A percentile compares a stretch with the other conserved stretches of the same genome.
These are phyloP conservation scores for Coemansia sp. DNA, from an alignment of 192 early-diverging fungal genomes.

Conservation along the genomic window DNA sequence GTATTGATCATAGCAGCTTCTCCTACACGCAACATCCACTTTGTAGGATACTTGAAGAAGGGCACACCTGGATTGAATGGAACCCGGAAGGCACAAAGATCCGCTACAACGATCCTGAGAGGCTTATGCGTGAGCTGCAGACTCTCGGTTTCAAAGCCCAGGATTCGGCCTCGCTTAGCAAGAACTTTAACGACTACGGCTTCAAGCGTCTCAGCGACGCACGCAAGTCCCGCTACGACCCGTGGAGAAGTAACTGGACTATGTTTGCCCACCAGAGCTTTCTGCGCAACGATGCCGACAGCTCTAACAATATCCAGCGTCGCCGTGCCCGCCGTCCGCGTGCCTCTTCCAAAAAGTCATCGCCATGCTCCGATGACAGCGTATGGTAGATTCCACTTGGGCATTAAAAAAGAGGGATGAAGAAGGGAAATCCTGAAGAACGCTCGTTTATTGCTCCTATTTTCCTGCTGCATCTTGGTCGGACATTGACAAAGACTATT, in stretches of 20 bases:
- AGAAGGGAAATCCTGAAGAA: too few relatives aligned
- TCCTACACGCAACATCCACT: background rate
- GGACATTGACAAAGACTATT: background rate
- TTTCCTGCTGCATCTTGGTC: background rate
- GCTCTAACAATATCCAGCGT: conserved; percentile 34
- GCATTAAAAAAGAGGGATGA: conserved; percentile 5
- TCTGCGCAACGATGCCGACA: conserved; percentile 22
- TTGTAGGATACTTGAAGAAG: conserved; percentile 35
- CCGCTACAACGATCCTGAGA: conserved; percentile 50
- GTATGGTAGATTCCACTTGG: conserved; percentile 19
- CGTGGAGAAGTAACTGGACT: conserved; percentile 38
- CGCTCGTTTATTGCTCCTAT: too few relatives aligned
- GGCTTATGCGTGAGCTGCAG: conserved; percentile 53
- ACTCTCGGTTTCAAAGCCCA: conserved; percentile 52
- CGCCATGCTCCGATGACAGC: conserved; percentile 37
- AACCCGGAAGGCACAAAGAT: conserved; percentile 45
- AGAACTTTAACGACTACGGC: conserved; percentile 53
- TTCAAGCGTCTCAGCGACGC: conserved; percentile 52
- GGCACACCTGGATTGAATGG: conserved; percentile 51
- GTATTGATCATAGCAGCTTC: too few relatives aligned
- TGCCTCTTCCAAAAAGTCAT: conserved; percentile 29
- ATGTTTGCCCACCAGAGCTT: conserved; percentile 42
- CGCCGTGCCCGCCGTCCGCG: conserved; percentile 43
- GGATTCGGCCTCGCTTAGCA: conserved; percentile 52
- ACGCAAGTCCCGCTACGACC: conserved; percentile 51